phyloP scores from a whole-genome alignment of 2,329 filamentous ascomycete genomes.

The Xylaria arbuscula region DNA sequence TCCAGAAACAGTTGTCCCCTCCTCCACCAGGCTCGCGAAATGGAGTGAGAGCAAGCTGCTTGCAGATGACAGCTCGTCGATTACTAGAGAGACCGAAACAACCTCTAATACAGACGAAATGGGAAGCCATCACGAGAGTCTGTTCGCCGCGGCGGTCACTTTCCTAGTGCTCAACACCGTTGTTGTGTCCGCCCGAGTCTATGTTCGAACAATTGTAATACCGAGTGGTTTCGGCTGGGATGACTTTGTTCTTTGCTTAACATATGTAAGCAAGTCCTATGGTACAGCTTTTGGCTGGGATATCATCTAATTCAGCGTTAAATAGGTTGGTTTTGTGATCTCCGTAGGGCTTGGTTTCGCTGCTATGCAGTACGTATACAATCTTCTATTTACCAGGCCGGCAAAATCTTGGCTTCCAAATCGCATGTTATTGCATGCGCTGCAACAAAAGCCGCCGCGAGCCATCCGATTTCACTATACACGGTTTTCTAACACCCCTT shows the following conservation, averaged over 20 bases:
- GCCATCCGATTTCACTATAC: neutral
- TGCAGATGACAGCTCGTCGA: conserved; percentile 26
- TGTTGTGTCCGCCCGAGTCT: conserved; percentile 45
- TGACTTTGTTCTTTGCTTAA: conserved; percentile 46
- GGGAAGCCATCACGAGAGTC: conserved; percentile 35
- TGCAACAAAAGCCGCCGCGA: neutral
- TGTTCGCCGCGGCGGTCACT: conserved; percentile 44
- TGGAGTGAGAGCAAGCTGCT: conserved; percentile 23
- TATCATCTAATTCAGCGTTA: conserved; percentile 28
- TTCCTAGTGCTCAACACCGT: conserved; percentile 46
- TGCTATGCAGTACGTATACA: conserved; percentile 42
- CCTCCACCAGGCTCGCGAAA: conserved; percentile 19
- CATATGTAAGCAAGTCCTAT: conserved; percentile 42
- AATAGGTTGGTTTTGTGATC: conserved; percentile 45
- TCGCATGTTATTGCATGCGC: neutral
- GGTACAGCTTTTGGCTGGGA: neutral
- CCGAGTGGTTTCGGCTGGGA: conserved; percentile 48
- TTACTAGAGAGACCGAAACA: conserved; percentile 6
- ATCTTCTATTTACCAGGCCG: neutral
- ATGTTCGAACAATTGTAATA: conserved; percentile 48
- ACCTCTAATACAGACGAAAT: conserved; percentile 24
- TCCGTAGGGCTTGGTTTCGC: conserved; percentile 47
- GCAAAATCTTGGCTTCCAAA: neutral
- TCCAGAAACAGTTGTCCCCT: neutral
- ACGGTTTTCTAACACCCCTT: conserved; percentile 8